Base-by-base conservation (phyloP, 1,284 basidiomycete genomes). In the Rhodotorula mucilaginosa region DNA sequence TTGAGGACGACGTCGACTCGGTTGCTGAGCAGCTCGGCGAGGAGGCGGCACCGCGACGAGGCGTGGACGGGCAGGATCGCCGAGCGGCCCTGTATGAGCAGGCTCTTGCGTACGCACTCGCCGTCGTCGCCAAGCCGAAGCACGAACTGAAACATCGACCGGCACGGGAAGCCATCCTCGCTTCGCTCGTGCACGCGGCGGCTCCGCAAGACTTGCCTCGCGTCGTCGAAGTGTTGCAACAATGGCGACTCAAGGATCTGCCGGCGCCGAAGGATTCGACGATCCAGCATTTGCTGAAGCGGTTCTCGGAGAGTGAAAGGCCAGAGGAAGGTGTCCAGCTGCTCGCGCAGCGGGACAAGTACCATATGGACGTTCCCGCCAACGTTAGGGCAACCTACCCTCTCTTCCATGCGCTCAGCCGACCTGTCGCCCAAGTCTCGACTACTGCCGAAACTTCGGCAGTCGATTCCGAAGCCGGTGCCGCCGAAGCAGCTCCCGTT, bases 1-100 rank as follows among this genome's bases (percentile, higher is more conserved):
- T 68, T 54, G 67, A 65, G 46, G 64, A 68, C 61, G 67, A 68
- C 39, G n/a, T 61, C 59, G 52, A 61, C 10, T 18, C 65, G 12
- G 13, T 46, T 10, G 21, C 21, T 13, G 12, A 44, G 39, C 39
- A 44, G 39, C 39, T 29, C 29, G 49, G 12, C 34, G 18, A 56
- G n/a, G n/a, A 12, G 15, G 15, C 15, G 54, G 23, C 31, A n/a
- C 31, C 31, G 21, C 49, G 29, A 15, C 61, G 49, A 16, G 23
- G 47, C 60, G 16, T 34, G 31, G 51, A 44, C 19, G 34, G 34
- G 8, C 21, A n/a, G 39, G 31, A n/a, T 23, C 26, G 23, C 39
- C 61, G 61, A 21, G 51, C 34, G 10, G 46, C 46, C 8, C 51
- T 46, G 15, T 67, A 39, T 34, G 59, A 29, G 7, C 12, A 46